Evolutionary conservation across 2,329 filamentous ascomycete species (phyloP).

Genomic region (Penicillium sp.): DNA sequence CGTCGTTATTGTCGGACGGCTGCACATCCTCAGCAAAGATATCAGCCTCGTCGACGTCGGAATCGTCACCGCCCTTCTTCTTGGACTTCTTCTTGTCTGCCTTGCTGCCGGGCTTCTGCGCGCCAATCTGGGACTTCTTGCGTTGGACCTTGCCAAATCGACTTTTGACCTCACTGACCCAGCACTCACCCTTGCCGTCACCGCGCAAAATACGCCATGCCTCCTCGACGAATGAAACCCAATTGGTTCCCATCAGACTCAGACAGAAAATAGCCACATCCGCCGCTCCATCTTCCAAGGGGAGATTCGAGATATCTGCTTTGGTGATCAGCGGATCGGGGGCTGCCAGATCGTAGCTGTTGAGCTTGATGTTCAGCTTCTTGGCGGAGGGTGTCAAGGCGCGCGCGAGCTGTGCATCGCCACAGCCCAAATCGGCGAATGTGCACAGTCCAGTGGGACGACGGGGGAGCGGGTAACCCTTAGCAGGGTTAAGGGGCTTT

Average conservation of each 20-base stretch:
- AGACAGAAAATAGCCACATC: constrained; percentile 94
- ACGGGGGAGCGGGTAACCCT: constrained; percentile 60
- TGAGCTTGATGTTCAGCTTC: constrained; percentile 69
- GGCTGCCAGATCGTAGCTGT: constrained; percentile 83
- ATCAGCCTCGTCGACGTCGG: constrained; percentile 49
- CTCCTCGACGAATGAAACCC: constrained; percentile 94
- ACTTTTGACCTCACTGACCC: constrained; percentile 95
- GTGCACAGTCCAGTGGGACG: constrained; percentile 66
- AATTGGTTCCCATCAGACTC: constrained; percentile 98
- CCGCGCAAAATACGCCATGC: constrained; percentile 86
- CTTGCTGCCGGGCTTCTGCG: constrained; percentile 41
- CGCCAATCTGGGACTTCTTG: constrained; percentile 42
- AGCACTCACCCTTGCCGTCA: constrained; percentile 80
- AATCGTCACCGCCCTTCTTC: constrained; percentile 46
- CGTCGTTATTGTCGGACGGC: constrained; percentile 59
- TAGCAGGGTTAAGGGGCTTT: constrained; percentile 30
- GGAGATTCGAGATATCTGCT: constrained; percentile 84
- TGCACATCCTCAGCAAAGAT: constrained; percentile 50
- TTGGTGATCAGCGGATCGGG: constrained; percentile 74
- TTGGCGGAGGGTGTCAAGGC: constrained; percentile 59
- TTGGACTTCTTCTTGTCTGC: constrained; percentile 44
- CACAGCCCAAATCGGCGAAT: constrained; percentile 89
- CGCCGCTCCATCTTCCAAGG: constrained; percentile 68
- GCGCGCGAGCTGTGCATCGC: constrained; percentile 77
- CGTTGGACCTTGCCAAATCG: constrained; percentile 67